Evolutionary conservation across 305 asterid species (phyloP).

Genomic region (Andrographis paniculata): DNA sequence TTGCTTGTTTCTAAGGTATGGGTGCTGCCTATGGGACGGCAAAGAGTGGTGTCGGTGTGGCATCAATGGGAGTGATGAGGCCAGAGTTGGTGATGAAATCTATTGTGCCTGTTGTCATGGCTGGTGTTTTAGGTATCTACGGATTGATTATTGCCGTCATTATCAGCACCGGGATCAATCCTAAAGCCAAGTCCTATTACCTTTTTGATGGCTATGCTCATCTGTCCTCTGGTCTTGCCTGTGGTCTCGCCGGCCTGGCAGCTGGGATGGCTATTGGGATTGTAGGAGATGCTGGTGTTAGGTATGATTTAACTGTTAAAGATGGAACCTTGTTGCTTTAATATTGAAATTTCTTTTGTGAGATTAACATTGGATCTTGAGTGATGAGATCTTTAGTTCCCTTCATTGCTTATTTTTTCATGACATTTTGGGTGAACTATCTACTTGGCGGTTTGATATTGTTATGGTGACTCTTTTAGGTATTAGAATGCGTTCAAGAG

Average conservation of each 20-base stretch:
- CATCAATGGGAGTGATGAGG: constrained; percentile 51
- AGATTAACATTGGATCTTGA: not conserved
- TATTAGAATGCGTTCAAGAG: too few relatives aligned
- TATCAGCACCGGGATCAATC: constrained; percentile 45
- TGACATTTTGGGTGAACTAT: too few relatives aligned
- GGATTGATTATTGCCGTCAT: constrained; percentile 46
- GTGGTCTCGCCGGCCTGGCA: constrained; percentile 44
- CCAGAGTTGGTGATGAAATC: constrained; percentile 51
- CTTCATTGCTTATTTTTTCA: too few relatives aligned
- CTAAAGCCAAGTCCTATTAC: too few relatives aligned
- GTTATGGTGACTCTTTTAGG: too few relatives aligned
- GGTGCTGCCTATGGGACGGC: too few relatives aligned
- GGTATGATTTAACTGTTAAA: constrained; percentile 18
- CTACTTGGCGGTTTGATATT: too few relatives aligned
- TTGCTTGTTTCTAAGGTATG: constrained; percentile 29
- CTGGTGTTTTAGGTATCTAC: constrained; percentile 51
- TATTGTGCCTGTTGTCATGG: constrained; percentile 52
- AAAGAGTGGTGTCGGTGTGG: constrained; percentile 51
- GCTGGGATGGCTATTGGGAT: constrained; percentile 50
- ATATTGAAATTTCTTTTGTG: constrained; percentile 1
- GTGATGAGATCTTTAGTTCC: not conserved
- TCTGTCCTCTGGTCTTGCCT: constrained; percentile 40
- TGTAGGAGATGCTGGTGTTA: constrained; percentile 54
- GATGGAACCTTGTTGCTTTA: not conserved
- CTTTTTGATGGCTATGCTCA: constrained; percentile 46